Evolutionary conservation across 106 monocot genomes (phyloP), one percentile per base, ranked within the genome.

Genomic region (Acorus gramineus): DNA sequence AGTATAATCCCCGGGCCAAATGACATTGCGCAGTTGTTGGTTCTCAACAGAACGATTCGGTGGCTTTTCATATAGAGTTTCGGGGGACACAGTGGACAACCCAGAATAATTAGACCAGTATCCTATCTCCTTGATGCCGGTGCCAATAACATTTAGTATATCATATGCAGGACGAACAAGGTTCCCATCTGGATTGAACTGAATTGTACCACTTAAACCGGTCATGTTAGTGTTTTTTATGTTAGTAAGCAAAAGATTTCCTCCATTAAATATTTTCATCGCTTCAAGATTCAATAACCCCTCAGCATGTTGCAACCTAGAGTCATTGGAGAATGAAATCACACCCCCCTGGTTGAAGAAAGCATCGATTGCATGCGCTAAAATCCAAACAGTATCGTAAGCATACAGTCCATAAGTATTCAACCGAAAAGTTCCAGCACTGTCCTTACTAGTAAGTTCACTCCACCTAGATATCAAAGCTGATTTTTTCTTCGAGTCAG

Each of bases 51-150:
- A 68, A 28, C 57, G 57, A 49, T 68, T 68, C 5, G 68, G 14
- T 6, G 68, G 68, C 48, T 28, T 68, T 10, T 11, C 48, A 48
- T 68, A 68, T 7, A 68, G 49, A 28, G 58, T 68, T 58, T 68
- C 68, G 3, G 68, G 68, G 49, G 68, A 8, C n/a, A 68, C 68
- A 49, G 59, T 8, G 7, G 68, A 56, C 49, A 68, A 49, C 28
- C 68, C 68, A 47, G 57, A 46, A 68, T 68, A 68, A 56, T 58
- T 68, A 2, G 68, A 68, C 68, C 68, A 68, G 57, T 46, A 68
- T 9, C 68, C 68, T 47, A 68, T 9, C 47, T n/a, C 50, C 58
- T 56, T 44, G 5, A 68, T 7, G 3, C 68, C 68, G 28, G 47
- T 68, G 28, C 68, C 68, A n/a, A 68, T 49, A n/a, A 68, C 57